These are phyloP conservation scores for Suhomyces tanzawaensis DNA, from an alignment of 805 yeast species.

Conservation along the genomic window DNA sequence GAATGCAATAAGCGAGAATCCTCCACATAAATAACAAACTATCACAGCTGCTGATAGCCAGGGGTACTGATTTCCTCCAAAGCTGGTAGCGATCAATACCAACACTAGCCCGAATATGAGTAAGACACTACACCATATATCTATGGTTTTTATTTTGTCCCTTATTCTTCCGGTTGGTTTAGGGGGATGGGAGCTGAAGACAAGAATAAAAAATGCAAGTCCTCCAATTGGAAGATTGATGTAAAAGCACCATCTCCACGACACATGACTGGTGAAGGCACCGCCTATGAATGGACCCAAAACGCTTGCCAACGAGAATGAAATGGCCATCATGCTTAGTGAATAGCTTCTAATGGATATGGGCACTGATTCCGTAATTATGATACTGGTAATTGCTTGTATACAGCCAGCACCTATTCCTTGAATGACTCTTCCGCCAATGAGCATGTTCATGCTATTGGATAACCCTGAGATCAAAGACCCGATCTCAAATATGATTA, in stretches of 20 bases:
- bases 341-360: constrained; percentile 20
- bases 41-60: constrained; percentile 21
- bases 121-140: constrained; percentile 19
- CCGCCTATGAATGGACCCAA: constrained; percentile 26
- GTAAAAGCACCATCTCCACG: constrained; percentile 27
- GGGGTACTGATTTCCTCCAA: constrained; percentile 19
- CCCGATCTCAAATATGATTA: constrained; percentile 57
- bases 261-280: constrained; percentile 19
- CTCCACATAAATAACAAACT: constrained; percentile 16
- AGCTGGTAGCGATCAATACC: constrained; percentile 17
- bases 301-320: constrained; percentile 20
- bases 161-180: constrained; percentile 13
- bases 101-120: constrained; percentile 17
- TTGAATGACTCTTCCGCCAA: constrained; percentile 67
- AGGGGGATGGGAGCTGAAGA: constrained; percentile 21
- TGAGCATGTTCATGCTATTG: constrained; percentile 52
- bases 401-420: constrained; percentile 74
- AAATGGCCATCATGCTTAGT: constrained; percentile 17
- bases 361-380: constrained; percentile 56
- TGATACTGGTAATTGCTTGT: constrained; percentile 52
- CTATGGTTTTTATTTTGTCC: constrained; percentile 16
- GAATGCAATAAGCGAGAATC: constrained; percentile 12
- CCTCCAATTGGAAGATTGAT: constrained; percentile 24
- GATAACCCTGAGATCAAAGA: constrained; percentile 58
- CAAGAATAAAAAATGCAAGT: constrained; percentile 15